phyloP scores from a whole-genome alignment of 371 early-diverging fungal genomes.

The Rhizomucor miehei region DNA sequence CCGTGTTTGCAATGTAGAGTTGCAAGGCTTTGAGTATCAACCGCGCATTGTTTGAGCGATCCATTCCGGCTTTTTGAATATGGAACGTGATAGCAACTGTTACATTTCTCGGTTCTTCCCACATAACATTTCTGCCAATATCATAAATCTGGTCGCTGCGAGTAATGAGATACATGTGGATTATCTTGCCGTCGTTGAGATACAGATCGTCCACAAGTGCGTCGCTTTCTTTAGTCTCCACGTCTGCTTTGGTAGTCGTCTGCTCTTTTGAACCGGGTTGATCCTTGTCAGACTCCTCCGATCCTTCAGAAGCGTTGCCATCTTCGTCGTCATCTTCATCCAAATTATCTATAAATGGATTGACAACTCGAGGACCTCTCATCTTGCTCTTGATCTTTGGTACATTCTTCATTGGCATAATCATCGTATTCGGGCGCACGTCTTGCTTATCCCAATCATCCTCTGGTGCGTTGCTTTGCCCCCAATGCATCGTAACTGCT shows the following conservation, averaged over 20 bases:
- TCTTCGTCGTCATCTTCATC: slow-evolving; percentile 10
- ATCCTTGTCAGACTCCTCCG: neutral
- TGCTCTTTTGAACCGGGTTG: neutral
- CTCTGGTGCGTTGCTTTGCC: neutral
- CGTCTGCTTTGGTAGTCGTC: neutral
- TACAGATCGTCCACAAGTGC: neutral
- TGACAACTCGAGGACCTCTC: slow-evolving; percentile 20
- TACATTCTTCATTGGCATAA: slow-evolving; percentile 24
- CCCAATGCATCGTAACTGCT: neutral
- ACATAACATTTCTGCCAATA: neutral
- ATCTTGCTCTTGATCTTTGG: slow-evolving; percentile 18
- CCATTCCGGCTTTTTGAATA: neutral
- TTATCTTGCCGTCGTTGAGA: neutral
- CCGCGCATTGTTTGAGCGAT: neutral
- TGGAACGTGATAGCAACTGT: neutral
- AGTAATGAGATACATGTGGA: neutral
- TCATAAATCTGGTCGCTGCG: neutral
- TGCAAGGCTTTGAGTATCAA: slow-evolving; percentile 25
- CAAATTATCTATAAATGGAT: slow-evolving; percentile 10
- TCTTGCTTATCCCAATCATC: slow-evolving; percentile 23
- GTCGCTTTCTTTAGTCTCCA: slow-evolving; percentile 5
- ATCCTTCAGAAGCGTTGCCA: neutral
- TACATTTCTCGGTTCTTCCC: neutral
- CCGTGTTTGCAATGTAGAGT: slow-evolving; percentile 17
- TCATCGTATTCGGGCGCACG: slow-evolving; percentile 28